These are phyloP conservation scores for Sporopachydermia cereana DNA, from an alignment of 1,139 yeast species.

Conservation along the genomic window DNA sequence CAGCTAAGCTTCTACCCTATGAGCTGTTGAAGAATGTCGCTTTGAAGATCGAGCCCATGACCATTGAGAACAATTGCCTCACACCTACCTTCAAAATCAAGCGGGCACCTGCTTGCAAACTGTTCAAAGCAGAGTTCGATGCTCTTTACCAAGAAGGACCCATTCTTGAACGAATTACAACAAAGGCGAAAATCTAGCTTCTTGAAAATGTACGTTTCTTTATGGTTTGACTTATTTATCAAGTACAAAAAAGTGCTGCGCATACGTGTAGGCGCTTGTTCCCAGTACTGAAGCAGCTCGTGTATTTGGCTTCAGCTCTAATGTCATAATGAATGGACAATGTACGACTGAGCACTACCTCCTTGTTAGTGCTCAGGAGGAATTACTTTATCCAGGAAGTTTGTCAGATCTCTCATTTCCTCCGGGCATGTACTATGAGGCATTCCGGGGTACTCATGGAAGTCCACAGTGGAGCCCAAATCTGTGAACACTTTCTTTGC, in stretches of 20 bases:
- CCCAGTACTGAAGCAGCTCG: too few relatives aligned
- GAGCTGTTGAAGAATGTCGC: conserved; percentile 54
- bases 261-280: too few relatives aligned
- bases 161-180: background rate
- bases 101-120: conserved; percentile 45
- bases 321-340: too few relatives aligned
- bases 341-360: too few relatives aligned
- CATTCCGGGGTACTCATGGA: conserved; percentile 51
- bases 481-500: conserved; percentile 24
- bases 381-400: conserved; percentile 32
- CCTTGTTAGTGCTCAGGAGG: conserved; percentile 5
- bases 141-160: conserved; percentile 50
- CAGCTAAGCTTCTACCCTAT: conserved; percentile 32
- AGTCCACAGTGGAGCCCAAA: conserved; percentile 43
- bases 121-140: conserved; percentile 36
- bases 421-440: conserved; percentile 57
- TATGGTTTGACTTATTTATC: too few relatives aligned
- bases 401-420: conserved; percentile 48
- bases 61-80: conserved; percentile 46
- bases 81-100: conserved; percentile 73
- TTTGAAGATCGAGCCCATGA: conserved; percentile 56
- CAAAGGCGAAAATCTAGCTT: conserved; percentile 1
- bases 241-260: too few relatives aligned
- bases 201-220: too few relatives aligned
- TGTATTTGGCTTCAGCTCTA: too few relatives aligned